Base-by-base conservation (phyloP, 2,329 filamentous ascomycete genomes). In the Ophiostoma sp. region DNA sequence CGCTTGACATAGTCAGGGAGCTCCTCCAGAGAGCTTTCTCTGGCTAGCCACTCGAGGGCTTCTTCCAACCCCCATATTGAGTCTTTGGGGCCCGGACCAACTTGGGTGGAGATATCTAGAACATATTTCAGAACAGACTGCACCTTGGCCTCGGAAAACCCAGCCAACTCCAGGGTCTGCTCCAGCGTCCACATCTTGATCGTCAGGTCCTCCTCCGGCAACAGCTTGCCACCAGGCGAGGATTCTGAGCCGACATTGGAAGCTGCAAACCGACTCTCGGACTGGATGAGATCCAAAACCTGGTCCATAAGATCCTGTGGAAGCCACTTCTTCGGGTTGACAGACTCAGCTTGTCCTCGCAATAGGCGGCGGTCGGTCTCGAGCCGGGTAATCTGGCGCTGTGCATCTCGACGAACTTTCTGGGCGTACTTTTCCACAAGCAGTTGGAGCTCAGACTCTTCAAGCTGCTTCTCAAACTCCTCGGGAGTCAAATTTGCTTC, bases 401-500 rank as follows among this genome's bases (percentile, higher is more conserved):
- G 82, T 16, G 89, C 88, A 78, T 97, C 93, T 74, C 89, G 88
- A 73, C 89, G 89, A 70, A 89, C 89, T 77, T 94, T 97, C 55
- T 85, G 80, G 0, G 89, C 89, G 77, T 94, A 81, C 75, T 93
- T 95, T 71, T 98, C 94, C 16, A 98, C 89, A 5, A 97, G 80
- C 36, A 91, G 80, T 77, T 98, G 93, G 49, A 99, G 82, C 74
- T 96, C 92, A n/a, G 92, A 90, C 74, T 93, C 89, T 76, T 97
- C 92, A 16, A 98, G 84, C 74, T 96, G 92, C 71, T 82, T 88
- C 76, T 97, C 95, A 66, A 97, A 90, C 76, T 98, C 92, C 76
- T 97, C 94, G 0, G 94, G 89, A 65, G 87, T 92, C 72, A 94
- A 79, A 41, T 85, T 80, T 67, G 85, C 80, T 66, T 79, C 76